Base-by-base conservation (phyloP, 73 alveolate genomes). In the Stentor coeruleus region DNA sequence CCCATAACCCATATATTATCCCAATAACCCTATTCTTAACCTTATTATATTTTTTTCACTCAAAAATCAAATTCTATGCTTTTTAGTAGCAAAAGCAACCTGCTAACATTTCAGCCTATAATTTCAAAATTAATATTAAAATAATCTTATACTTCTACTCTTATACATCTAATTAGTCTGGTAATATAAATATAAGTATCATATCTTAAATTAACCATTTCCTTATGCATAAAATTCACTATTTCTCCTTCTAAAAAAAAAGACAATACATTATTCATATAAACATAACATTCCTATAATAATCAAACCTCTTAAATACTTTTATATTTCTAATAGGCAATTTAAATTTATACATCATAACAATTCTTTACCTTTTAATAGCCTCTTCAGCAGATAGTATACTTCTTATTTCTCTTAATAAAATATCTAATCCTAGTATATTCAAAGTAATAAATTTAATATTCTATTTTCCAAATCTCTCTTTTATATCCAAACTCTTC, bases 341-440 rank as follows among this genome's bases (percentile, higher is more conserved):
- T 20, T 66, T 66, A 20, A 28, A 28, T 66, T 20, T 20, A 33
- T 66, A 66, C n/a, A 40, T 37, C 11, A 26, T 1, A 14, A 66
- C n/a, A 66, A 66, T 28, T 1, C 14, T 33, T 66, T 66, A 37
- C 11, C 33, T 20, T 2, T 66, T 66, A 0, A 40, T 28, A 20
- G 37, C 39, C 33, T 66, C 79, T 33, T 20, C 79, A 20, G 39
- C 14, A 66, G 26, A 28, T 66, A 66, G 33, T 28, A 66, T 66
- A 26, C 11, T 66, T 66, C 37, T 33, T 20, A 28, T 20, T 2
- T 66, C 37, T 15, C 33, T 66, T 20, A 66, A 0, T 20, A 66
- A 14, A 66, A 66, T 66, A 66, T 66, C 79, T 33, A 66, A 26
- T 66, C 79, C n/a, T 40, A 28, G 79, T 11, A 15, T 37, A 66